A percentile compares a stretch with the other conserved stretches of the same genome.
Conservation (phyloP, 2,329 filamentous ascomycete genomes). For the Penicillium paneum region DNA sequence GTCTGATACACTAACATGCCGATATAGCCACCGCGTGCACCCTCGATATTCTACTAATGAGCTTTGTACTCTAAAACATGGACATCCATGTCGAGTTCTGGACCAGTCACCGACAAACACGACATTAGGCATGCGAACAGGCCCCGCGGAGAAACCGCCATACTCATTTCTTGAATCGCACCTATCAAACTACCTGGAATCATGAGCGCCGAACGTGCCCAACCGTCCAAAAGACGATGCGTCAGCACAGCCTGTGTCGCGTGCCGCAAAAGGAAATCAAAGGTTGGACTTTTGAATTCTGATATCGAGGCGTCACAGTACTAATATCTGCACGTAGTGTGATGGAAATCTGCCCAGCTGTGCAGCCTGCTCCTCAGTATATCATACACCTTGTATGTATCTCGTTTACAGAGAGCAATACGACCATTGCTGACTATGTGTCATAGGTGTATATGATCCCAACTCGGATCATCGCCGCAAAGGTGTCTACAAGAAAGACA, state of each 20-base stretch:
- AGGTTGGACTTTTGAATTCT: conserved; percentile 41
- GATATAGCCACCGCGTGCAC: not conserved
- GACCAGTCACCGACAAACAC: conserved; percentile 26
- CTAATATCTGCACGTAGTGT: conserved; percentile 52
- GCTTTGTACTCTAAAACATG: conserved; percentile 11
- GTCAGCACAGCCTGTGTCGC: conserved; percentile 83
- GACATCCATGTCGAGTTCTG: conserved; percentile 8
- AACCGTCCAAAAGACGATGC: conserved; percentile 63
- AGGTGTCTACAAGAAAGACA: conserved; percentile 93
- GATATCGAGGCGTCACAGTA: not conserved
- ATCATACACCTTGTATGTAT: conserved; percentile 50
- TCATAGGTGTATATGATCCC: conserved; percentile 86
- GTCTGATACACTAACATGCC: conserved; percentile 8
- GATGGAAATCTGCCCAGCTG: conserved; percentile 89
- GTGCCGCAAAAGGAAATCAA: conserved; percentile 74
- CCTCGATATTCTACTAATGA: not conserved
- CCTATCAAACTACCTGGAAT: conserved; percentile 19
- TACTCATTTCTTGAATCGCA: conserved; percentile 4
- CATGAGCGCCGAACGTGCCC: conserved; percentile 30
- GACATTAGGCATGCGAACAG: conserved; percentile 26
- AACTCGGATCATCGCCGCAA: conserved; percentile 95
- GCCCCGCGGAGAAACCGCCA: conserved; percentile 18
- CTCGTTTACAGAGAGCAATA: not conserved
- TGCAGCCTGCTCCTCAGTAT: conserved; percentile 93
- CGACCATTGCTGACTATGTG: conserved; percentile 10